Evolutionary conservation across 148 eudicot species (phyloP).

Genomic region (Vaccinium myrtillus): DNA sequence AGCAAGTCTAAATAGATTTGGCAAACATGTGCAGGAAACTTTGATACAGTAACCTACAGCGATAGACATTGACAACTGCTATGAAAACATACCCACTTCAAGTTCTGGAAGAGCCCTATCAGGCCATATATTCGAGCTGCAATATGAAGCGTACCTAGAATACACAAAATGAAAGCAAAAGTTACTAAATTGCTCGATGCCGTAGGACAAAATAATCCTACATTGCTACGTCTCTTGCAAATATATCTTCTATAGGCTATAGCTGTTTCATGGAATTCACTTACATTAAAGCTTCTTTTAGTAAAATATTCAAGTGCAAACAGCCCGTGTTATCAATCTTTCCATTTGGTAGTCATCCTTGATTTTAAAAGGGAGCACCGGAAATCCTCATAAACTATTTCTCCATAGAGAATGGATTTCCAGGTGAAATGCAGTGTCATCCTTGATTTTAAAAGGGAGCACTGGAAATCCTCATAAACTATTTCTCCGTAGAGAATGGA

Average conservation of each 20-base stretch:
- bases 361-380: not conserved
- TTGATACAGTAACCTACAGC: not conserved
- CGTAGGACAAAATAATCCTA: not conserved
- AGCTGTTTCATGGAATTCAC: not conserved
- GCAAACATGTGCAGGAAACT: slow-evolving; percentile 2
- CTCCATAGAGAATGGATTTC: not conserved
- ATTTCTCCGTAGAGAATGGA: not conserved
- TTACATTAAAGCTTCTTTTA: not conserved
- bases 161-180: slow-evolving; percentile 13
- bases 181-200: not conserved
- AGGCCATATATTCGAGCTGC: slow-evolving; percentile 92
- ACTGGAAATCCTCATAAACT: not conserved
- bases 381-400: not conserved
- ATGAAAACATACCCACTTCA: slow-evolving; percentile 64
- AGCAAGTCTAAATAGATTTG: not conserved
- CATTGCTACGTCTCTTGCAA: not conserved
- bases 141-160: slow-evolving; percentile 86
- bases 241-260: not conserved
- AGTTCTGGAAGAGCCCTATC: slow-evolving; percentile 73
- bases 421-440: not conserved
- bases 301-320: not conserved
- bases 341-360: slow-evolving; percentile 1
- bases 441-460: not conserved
- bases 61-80: not conserved
- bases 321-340: not conserved